Base-by-base conservation (phyloP, 768 basidiomycete genomes). In the Suillus occidentalis region DNA sequence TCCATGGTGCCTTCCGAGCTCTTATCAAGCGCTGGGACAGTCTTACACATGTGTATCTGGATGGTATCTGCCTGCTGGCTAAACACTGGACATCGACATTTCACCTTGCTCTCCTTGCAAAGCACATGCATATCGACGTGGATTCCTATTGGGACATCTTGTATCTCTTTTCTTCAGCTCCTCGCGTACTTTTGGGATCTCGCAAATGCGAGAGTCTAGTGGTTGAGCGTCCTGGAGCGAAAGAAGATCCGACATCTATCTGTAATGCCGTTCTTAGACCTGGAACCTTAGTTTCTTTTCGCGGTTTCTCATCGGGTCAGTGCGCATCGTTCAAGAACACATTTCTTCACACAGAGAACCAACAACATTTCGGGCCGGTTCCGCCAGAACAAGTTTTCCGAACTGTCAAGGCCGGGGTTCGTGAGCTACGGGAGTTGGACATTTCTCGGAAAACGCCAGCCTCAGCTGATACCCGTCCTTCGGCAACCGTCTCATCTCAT, bases 21-120 rank as follows among this genome's bases (percentile, higher is more conserved):
- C 45, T 64, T 36, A 37, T 64, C 63, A 49, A 62, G 16, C 43
- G 28, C 42, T 64, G 63, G 63, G 28, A 49, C 20, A 25, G 50
- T 28, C 60, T 64, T 42, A 61, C 59, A n/a, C 42, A 39, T 7
- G 59, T 64, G 22, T 37, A 64, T 22, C 47, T 64, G 18, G 40
- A 62, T 34, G 63, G 59, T 25, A 34, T 64, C 37, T 64, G 59
- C 20, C 25, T 64, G 18, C 58, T 64, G 18, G 59, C 55, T 25
- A 22, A 60, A 39, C 20, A 25, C 14, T 36, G 31, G 34, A 13
- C 45, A n/a, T 59, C 45, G 34, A 45, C 36, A 9, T 59, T 45
- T 40, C 50, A 39, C 12, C 31, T 61, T 31, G 60, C 37, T 36
- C 58, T 61, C 31, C 59, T 50, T 45, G 63, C 60, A 22, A 39